Conservation (phyloP, 768 basidiomycete species). For the Strobilomyces confusus region DNA sequence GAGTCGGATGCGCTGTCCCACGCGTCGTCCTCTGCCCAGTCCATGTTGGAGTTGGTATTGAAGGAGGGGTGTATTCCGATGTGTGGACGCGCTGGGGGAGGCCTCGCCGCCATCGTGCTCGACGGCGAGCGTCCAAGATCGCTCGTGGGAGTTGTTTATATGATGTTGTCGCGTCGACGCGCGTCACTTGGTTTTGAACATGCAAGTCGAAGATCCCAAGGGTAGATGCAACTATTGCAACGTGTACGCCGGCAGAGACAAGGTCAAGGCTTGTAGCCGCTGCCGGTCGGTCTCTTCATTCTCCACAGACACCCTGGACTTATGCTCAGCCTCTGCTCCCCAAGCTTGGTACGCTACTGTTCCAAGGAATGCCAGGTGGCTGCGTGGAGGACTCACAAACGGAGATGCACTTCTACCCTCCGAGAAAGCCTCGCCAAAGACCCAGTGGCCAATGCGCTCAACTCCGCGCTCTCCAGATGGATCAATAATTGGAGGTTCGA, state of each 20-base stretch:
- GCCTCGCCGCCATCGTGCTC: constrained; percentile 47
- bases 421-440: constrained; percentile 13
- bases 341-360: constrained; percentile 29
- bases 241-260: constrained; percentile 20
- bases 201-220: constrained; percentile 18
- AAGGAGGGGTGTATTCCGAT: constrained; percentile 53
- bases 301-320: background rate
- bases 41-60: constrained; percentile 45
- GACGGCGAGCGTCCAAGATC: constrained; percentile 14
- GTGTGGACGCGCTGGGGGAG: constrained; percentile 73
- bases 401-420: constrained; percentile 10
- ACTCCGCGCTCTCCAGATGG: constrained; percentile 25
- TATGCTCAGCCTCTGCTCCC: background rate
- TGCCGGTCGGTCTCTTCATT: constrained; percentile 18
- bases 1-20: constrained; percentile 85
- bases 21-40: constrained; percentile 84
- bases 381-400: constrained; percentile 29
- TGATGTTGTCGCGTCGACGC: background rate
- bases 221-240: constrained; percentile 25
- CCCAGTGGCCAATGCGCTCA: constrained; percentile 12
- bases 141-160: constrained; percentile 12
- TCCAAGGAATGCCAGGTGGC: constrained; percentile 27
- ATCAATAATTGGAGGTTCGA: constrained; percentile 22
- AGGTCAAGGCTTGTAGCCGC: constrained; percentile 22
- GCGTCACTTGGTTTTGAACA: background rate